Evolutionary conservation across 257 asterid species (phyloP).

Genomic region (Penstemon eatonii): DNA sequence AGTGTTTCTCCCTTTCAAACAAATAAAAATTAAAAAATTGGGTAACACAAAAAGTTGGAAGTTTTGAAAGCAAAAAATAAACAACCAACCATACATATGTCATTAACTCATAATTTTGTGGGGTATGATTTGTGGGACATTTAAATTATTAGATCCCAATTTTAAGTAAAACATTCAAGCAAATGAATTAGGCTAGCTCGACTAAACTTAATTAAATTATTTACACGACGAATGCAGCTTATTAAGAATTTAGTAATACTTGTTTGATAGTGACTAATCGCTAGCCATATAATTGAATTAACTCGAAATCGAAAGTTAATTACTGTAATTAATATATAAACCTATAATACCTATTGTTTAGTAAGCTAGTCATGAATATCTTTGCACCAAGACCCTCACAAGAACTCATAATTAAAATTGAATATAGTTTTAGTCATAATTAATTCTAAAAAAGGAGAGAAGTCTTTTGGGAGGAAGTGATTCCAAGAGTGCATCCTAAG

Average conservation of each 20-base stretch:
- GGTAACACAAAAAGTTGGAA: conserved; percentile 5
- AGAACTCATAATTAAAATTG: conserved; percentile 4
- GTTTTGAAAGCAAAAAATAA: conserved; percentile 13
- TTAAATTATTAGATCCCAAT: conserved; percentile 24
- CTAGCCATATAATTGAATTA: too few species aligned
- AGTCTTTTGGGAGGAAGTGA: conserved; percentile 48
- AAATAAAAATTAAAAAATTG: not conserved
- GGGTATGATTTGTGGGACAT: conserved; percentile 24
- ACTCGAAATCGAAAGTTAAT: too few species aligned
- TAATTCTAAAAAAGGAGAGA: conserved; percentile 25
- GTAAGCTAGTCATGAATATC: conserved; percentile 11
- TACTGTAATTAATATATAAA: not conserved
- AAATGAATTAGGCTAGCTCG: not conserved
- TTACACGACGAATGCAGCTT: too few species aligned
- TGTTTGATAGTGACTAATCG: too few species aligned
- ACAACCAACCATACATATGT: not conserved
- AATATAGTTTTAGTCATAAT: conserved; percentile 19
- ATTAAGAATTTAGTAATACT: too few species aligned
- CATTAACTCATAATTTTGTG: conserved; percentile 23
- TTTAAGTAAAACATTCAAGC: conserved; percentile 17
- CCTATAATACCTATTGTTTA: not conserved
- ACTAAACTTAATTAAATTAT: too few species aligned
- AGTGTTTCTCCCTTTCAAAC: conserved; percentile 11
- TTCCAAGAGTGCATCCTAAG: conserved; percentile 70
- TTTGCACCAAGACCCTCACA: not conserved